Conservation (phyloP, 345 rosid genomes). For the Gossypium arboreum region DNA sequence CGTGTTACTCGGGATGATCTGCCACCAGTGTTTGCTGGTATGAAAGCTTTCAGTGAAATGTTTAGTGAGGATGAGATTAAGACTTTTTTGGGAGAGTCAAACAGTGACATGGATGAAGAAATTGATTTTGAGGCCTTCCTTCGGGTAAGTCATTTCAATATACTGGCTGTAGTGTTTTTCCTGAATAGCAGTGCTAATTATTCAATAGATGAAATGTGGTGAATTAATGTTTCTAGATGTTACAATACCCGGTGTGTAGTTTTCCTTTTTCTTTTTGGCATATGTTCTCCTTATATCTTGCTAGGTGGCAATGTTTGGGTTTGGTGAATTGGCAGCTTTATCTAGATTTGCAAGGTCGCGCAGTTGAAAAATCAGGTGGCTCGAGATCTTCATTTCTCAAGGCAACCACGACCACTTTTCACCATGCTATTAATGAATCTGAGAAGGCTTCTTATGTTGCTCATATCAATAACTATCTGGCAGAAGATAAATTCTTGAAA, state of each 20-base stretch:
- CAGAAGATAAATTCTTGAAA: slow-evolving; percentile 82
- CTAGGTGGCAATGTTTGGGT: not conserved
- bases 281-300: not conserved
- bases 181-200: not conserved
- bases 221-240: not conserved
- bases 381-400: slow-evolving; percentile 72
- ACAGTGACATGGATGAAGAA: slow-evolving; percentile 44
- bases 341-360: slow-evolving; percentile 67
- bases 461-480: slow-evolving; percentile 74
- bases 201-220: not conserved
- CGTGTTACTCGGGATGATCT: slow-evolving; percentile 35
- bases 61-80: slow-evolving; percentile 63
- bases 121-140: slow-evolving; percentile 86
- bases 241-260: not conserved
- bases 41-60: slow-evolving; percentile 64
- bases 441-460: slow-evolving; percentile 94
- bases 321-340: slow-evolving; percentile 48
- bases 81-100: slow-evolving; percentile 50
- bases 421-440: slow-evolving; percentile 75
- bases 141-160: slow-evolving; percentile 46
- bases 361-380: slow-evolving; percentile 54
- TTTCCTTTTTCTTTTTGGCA: not conserved
- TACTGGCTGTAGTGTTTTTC: not conserved
- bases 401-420: slow-evolving; percentile 83
- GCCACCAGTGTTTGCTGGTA: slow-evolving; percentile 59